Base-by-base conservation (phyloP, 2,329 filamentous ascomycete genomes). In the Botrytis medusae region DNA sequence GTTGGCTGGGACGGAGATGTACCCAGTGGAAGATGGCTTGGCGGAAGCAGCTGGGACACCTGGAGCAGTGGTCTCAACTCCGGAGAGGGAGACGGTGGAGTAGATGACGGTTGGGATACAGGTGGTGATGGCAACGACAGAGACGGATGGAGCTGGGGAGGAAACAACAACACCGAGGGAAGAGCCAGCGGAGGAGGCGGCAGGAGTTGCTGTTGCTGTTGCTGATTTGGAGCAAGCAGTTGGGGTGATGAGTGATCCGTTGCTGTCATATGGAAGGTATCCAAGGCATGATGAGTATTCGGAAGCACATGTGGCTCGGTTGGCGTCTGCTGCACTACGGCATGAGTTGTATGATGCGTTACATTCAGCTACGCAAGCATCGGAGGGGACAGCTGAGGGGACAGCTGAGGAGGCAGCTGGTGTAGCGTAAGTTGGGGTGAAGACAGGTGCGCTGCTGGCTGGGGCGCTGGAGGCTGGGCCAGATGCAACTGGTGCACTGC, bases 21-120 rank as follows among this genome's bases (percentile, higher is more conserved):
- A 59, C 37, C 67, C 71, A 32, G 74, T 64, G 57, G 71, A 71
- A 37, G 72, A 72, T 61, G 75, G 70, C 40, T 71, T 65, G 29
- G 46, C 62, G n/a, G 46, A 34, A 46, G 69, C n/a, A 69, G 22
- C 51, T 20, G 65, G 22, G 57, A 34, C 29, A 61, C 25, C 37
- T 29, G 44, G 32, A 20, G 32, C 70, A 34, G 60, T 32, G 54
- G 68, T 46, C 44, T 44, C 42, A 34, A 5, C 4, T 44, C 57
- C 61, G 7, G 63, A 37, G 46, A 70, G 34, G 29, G 71, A n/a
- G 48, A 73, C 16, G 65, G 73, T 74, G 22, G 73, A 74, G 71
- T 72, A 75, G 57, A 72, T 69, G 69, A 74, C 72, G 40, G 72
- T 72, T 74, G 74, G 72, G 29, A 73, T 44, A 63, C 72, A 74